These are phyloP conservation scores for Microsporum canis DNA, from an alignment of 2,329 filamentous ascomycete genomes.

Conservation along the genomic window DNA sequence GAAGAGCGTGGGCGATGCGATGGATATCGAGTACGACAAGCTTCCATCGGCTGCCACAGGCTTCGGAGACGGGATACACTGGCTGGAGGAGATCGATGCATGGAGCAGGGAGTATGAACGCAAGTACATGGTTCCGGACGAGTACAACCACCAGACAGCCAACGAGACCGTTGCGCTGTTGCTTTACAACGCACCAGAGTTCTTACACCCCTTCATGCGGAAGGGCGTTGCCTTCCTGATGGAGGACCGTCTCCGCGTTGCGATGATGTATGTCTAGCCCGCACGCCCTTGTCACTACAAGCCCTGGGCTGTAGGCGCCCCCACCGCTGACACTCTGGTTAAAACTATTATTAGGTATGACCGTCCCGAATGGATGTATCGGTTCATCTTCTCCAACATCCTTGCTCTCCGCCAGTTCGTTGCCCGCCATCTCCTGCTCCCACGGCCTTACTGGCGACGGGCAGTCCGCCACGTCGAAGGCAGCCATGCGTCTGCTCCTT, in stretches of 20 bases:
- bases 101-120: slow-evolving; percentile 51
- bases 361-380: slow-evolving; percentile 26
- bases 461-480: slow-evolving; percentile 32
- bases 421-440: slow-evolving; percentile 49
- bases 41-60: slow-evolving; percentile 34
- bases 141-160: slow-evolving; percentile 43
- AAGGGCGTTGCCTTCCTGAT: slow-evolving; percentile 49
- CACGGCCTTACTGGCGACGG: slow-evolving; percentile 39
- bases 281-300: not conserved
- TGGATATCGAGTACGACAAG: slow-evolving; percentile 47
- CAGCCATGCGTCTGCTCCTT: slow-evolving; percentile 45
- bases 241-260: slow-evolving; percentile 51
- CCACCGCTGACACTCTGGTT: not conserved
- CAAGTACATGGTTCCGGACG: slow-evolving; percentile 45
- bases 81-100: slow-evolving; percentile 39
- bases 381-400: slow-evolving; percentile 34
- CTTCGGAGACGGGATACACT: slow-evolving; percentile 43
- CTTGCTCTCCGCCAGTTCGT: slow-evolving; percentile 45
- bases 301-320: not conserved
- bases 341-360: slow-evolving; percentile 28
- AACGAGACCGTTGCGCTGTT: slow-evolving; percentile 51
- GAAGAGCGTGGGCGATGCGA: slow-evolving; percentile 59
- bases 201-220: slow-evolving; percentile 37
- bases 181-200: slow-evolving; percentile 43
- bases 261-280: slow-evolving; percentile 47